These are phyloP conservation scores for Globisporangium middletonii DNA, from an alignment of 352 stramenopile genomes.

Conservation along the genomic window DNA sequence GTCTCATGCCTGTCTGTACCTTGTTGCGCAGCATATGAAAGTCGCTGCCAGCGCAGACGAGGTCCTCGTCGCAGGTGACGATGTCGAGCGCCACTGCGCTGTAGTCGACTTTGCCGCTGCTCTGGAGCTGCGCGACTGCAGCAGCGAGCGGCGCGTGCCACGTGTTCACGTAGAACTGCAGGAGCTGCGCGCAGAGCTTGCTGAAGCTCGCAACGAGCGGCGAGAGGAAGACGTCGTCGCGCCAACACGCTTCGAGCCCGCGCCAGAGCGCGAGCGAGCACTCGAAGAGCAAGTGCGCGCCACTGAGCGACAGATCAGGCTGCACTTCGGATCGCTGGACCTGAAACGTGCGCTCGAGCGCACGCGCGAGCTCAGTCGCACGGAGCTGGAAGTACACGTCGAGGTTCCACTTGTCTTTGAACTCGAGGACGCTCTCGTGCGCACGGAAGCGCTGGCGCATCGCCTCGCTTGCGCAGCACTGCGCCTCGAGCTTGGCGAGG, in stretches of 20 bases:
- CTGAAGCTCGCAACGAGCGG: slow-evolving; percentile 57
- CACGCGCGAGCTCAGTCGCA: slow-evolving; percentile 40
- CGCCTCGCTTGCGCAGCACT: slow-evolving; percentile 44
- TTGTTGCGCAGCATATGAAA: slow-evolving; percentile 57
- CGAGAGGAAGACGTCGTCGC: slow-evolving; percentile 41
- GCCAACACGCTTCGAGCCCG: slow-evolving; percentile 53
- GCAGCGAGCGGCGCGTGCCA: slow-evolving; percentile 51
- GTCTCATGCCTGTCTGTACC: slow-evolving; percentile 16
- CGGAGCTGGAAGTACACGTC: slow-evolving; percentile 85
- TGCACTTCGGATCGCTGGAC: slow-evolving; percentile 22
- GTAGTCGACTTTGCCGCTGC: slow-evolving; percentile 44
- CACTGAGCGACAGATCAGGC: slow-evolving; percentile 2
- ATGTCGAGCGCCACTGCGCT: slow-evolving; percentile 30
- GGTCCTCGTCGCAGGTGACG: slow-evolving; percentile 49
- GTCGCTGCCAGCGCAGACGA: slow-evolving; percentile 65
- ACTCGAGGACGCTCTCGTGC: slow-evolving; percentile 68
- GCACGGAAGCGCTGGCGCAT: slow-evolving; percentile 63
- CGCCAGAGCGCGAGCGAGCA: slow-evolving; percentile 47
- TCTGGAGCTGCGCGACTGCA: slow-evolving; percentile 36
- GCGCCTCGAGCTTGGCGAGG: slow-evolving; percentile 39
- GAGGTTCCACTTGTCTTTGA: slow-evolving; percentile 87
- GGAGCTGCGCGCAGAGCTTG: slow-evolving; percentile 65
- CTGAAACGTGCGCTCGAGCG: slow-evolving; percentile 46
- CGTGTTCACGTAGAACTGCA: slow-evolving; percentile 49
- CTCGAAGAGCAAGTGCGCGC: slow-evolving; percentile 33